These are phyloP conservation scores for Exophiala bonariae DNA, from an alignment of 2,329 filamentous ascomycete genomes.

Conservation along the genomic window DNA sequence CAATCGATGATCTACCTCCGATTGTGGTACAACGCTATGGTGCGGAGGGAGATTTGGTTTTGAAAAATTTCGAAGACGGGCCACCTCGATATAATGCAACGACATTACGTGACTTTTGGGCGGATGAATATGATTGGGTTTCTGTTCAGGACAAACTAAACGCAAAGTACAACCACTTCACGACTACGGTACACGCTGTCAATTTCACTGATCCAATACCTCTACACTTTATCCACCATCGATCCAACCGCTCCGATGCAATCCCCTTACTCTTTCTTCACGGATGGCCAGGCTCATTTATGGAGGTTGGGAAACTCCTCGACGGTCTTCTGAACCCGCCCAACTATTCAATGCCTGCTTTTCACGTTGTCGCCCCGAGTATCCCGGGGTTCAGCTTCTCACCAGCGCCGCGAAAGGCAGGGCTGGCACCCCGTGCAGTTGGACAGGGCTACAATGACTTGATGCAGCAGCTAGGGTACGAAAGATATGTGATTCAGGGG, in stretches of 20 bases:
- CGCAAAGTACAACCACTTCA: conserved; percentile 55
- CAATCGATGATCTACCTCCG: no score
- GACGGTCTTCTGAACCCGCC: conserved; percentile 28
- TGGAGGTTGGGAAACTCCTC: conserved; percentile 35
- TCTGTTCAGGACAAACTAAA: conserved; percentile 60
- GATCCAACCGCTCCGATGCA: conserved; percentile 29
- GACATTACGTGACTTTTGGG: no score
- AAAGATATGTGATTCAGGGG: conserved; percentile 48
- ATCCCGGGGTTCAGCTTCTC: conserved; percentile 31
- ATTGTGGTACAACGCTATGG: no score
- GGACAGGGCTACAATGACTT: conserved; percentile 36
- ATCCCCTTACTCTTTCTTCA: conserved; percentile 37
- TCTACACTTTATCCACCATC: conserved; percentile 29
- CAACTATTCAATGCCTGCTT: conserved; percentile 23
- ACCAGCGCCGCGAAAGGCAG: conserved; percentile 39
- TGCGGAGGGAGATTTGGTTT: no score
- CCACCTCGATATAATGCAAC: no score
- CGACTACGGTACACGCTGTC: conserved; percentile 46
- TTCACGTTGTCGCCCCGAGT: conserved; percentile 32
- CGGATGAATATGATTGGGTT: conserved; percentile 59
- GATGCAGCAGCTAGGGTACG: conserved; percentile 16
- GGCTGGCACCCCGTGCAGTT: conserved; percentile 61
- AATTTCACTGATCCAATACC: conserved; percentile 68
- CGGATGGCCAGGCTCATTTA: conserved; percentile 39
- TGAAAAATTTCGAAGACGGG: no score